Conservation (phyloP, 495 filamentous ascomycete genomes). For the Aspergillus panamensis region DNA sequence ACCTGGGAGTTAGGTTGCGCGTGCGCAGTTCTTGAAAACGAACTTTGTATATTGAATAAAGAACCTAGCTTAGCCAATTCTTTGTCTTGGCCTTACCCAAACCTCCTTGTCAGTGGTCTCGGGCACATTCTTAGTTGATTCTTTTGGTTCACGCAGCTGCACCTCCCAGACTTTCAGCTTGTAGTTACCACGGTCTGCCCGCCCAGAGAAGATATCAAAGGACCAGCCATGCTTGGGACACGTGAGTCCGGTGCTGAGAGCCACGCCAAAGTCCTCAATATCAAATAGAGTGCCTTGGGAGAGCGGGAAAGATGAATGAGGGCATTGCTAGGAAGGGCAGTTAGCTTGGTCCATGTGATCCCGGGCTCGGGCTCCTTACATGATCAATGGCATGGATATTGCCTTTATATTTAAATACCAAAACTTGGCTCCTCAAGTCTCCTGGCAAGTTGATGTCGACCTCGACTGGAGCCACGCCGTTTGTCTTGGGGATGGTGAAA, state of each 20-base stretch:
- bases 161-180: constrained; percentile 58
- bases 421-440: constrained; percentile 53
- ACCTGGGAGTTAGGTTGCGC: too few relatives aligned
- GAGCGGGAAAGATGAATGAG: constrained; percentile 56
- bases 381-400: constrained; percentile 59
- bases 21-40: too few relatives aligned
- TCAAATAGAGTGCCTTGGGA: constrained; percentile 55
- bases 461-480: constrained; percentile 22
- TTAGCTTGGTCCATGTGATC: constrained; percentile 12
- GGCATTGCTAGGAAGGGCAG: constrained; percentile 51
- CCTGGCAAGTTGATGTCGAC: constrained; percentile 42
- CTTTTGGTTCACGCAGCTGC: constrained; percentile 41
- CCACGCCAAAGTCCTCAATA: constrained; percentile 59
- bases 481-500: constrained; percentile 46
- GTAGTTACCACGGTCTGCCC: constrained; percentile 54
- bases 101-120: constrained; percentile 46
- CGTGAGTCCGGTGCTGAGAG: constrained; percentile 47
- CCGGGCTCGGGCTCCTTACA: constrained; percentile 33
- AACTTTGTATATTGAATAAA: background rate
- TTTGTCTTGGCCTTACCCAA: constrained; percentile 48
- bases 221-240: constrained; percentile 63
- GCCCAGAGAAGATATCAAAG: constrained; percentile 56
- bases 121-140: background rate
- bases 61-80: constrained; percentile 29
- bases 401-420: constrained; percentile 55